Evolutionary conservation across 2,329 filamentous ascomycete species (phyloP), one percentile per base, ranked within the genome.

Genomic region (Microdochium trichocladiopsis): DNA sequence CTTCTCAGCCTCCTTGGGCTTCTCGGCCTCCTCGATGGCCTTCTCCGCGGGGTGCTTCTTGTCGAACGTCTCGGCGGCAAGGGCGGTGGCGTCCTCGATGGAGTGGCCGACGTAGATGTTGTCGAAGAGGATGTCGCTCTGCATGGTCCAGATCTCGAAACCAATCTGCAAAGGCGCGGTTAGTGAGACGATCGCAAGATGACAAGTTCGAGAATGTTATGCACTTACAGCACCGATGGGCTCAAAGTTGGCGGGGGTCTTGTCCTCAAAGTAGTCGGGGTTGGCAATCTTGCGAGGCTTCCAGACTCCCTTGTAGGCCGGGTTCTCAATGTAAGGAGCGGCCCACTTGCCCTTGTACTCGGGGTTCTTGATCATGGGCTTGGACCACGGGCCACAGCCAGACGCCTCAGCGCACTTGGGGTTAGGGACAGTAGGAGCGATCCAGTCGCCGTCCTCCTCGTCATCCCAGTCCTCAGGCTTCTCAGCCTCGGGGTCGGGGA

Each of bases 41-140:
- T 87, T 81, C 79, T 99, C 94, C 50, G 89, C 76, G 52, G 84
- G 78, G 70, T 85, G 80, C 88, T 99, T 99, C 75, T 90, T 74
- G 66, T 90, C 86, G 72, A 92, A 99, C 52, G 90, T 90, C 81
- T 96, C 90, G 59, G 87, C 80, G 63, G 90, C 88, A 66, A 99
- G 79, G 76, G 92, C 88, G 72, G 88, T 84, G 57, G 94, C 94
- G 61, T 99, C 94, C 67, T 90, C 90, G 61, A 94, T 71, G 21
- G 93, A 97, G 84, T 99, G 94, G 58, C 94, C 94, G 70, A 99
- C 91, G 83, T 97, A 99, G 80, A 99, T 95, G 86, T 99, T 99
- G 84, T 97, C 90, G 66, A 99, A 97, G 65, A 96, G 87, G 63
- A 99, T 97, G 69, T 96, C 88, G 71, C 86, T 95, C 77, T 96